A percentile compares a stretch with the other conserved stretches of the same genome.
Evolutionary conservation across 768 basidiomycete species (phyloP).

Genomic region (Tricholoma flavovirens): DNA sequence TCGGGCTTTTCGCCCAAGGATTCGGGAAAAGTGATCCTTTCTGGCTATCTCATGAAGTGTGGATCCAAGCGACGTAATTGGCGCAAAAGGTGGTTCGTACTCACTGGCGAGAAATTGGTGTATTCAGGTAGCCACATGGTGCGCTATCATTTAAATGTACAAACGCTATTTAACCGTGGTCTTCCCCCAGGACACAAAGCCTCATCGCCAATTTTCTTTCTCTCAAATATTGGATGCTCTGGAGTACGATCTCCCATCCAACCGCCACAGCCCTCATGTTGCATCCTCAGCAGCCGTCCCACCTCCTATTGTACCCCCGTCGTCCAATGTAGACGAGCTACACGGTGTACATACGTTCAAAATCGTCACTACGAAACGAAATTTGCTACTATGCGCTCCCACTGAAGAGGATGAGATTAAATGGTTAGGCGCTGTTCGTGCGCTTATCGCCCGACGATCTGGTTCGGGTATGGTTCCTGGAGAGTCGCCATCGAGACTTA

Average conservation of each 20-base stretch:
- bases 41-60: conserved; percentile 95
- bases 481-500: conserved; percentile 27
- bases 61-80: conserved; percentile 90
- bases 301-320: conserved; percentile 25
- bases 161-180: conserved; percentile 3
- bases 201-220: conserved; percentile 82
- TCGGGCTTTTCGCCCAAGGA: conserved; percentile 39
- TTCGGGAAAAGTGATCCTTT: conserved; percentile 72
- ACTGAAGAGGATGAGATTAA: conserved; percentile 97
- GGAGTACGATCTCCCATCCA: conserved; percentile 68
- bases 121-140: conserved; percentile 97
- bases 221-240: conserved; percentile 86
- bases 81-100: conserved; percentile 95
- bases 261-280: conserved; percentile 42
- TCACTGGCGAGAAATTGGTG: conserved; percentile 82
- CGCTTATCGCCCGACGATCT: conserved; percentile 74
- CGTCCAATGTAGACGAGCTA: conserved; percentile 38
- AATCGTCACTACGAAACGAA: conserved; percentile 91
- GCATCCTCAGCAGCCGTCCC: conserved; percentile 28
- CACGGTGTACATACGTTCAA: conserved; percentile 74
- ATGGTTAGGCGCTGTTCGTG: conserved; percentile 93
- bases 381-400: conserved; percentile 85
- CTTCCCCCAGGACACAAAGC: conserved; percentile 73
- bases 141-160: conserved; percentile 22
- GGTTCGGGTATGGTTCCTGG: conserved; percentile 48